A percentile compares a stretch with the other conserved stretches of the same genome.
Evolutionary conservation across 2,329 filamentous ascomycete species (phyloP).

Genomic region (Hymenoscyphus repandus): DNA sequence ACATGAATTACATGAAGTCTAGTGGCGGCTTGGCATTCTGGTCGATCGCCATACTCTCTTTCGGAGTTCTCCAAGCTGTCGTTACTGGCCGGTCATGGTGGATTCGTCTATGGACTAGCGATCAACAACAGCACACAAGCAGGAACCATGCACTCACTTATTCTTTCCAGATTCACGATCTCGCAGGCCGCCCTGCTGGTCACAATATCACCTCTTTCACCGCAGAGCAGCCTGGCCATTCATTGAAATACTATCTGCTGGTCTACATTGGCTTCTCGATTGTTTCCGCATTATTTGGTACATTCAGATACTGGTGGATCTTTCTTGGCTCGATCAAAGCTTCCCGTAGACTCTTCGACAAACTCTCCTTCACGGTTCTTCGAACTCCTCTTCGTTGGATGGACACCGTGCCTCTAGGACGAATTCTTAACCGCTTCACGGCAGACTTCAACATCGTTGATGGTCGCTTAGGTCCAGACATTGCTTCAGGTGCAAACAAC

Average conservation of each 20-base stretch:
- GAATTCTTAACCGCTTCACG: slow-evolving; percentile 73
- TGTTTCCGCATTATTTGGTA: slow-evolving; percentile 52
- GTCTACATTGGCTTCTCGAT: slow-evolving; percentile 61
- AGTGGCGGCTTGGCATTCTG: slow-evolving; percentile 61
- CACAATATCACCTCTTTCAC: background rate
- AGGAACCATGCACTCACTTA: slow-evolving; percentile 32
- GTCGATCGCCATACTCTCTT: slow-evolving; percentile 48
- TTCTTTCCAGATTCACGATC: slow-evolving; percentile 43
- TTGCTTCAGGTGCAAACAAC: slow-evolving; percentile 56
- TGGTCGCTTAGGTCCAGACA: slow-evolving; percentile 56
- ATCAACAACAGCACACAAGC: slow-evolving; percentile 31
- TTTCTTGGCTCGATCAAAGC: slow-evolving; percentile 62
- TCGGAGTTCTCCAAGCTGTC: slow-evolving; percentile 48
- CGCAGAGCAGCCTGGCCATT: slow-evolving; percentile 25
- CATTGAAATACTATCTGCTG: slow-evolving; percentile 58
- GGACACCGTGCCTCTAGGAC: slow-evolving; percentile 72
- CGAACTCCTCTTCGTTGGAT: slow-evolving; percentile 73
- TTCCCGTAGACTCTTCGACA: slow-evolving; percentile 62
- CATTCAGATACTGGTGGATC: slow-evolving; percentile 57
- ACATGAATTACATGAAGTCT: slow-evolving; percentile 59
- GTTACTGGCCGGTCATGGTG: slow-evolving; percentile 55
- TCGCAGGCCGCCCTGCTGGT: slow-evolving; percentile 7
- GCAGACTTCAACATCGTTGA: slow-evolving; percentile 73
- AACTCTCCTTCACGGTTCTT: slow-evolving; percentile 61
- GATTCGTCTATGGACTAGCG: slow-evolving; percentile 57